Conservation (phyloP, 2,329 filamentous ascomycete genomes). For the Beauveria varroae region DNA sequence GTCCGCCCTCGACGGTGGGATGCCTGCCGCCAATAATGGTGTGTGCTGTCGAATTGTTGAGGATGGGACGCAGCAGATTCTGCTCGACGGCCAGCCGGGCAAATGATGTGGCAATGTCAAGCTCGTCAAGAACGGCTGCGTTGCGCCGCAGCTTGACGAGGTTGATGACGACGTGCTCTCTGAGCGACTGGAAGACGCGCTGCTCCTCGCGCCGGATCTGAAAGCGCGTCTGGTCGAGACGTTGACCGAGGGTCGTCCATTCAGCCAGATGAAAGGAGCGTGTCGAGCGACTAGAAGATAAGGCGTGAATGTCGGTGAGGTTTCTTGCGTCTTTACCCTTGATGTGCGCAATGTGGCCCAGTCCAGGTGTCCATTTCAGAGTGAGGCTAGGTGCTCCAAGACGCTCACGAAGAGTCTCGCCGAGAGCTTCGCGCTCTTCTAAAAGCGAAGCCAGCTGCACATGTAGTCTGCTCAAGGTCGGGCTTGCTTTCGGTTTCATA, state of each 20-base stretch:
- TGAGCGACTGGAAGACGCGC: slow-evolving; percentile 66
- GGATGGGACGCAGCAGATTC: slow-evolving; percentile 61
- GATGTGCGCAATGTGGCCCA: slow-evolving; percentile 87
- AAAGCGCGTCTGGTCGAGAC: slow-evolving; percentile 68
- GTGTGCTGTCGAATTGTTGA: slow-evolving; percentile 60
- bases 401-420: slow-evolving; percentile 51
- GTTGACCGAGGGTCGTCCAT: slow-evolving; percentile 76
- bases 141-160: slow-evolving; percentile 83
- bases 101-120: slow-evolving; percentile 85
- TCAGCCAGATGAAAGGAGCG: slow-evolving; percentile 74
- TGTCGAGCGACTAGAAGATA: slow-evolving; percentile 77
- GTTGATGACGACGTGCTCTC: slow-evolving; percentile 69
- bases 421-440: slow-evolving; percentile 53
- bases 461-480: slow-evolving; percentile 60
- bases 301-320: slow-evolving; percentile 28
- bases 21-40: slow-evolving; percentile 82
- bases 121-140: slow-evolving; percentile 83
- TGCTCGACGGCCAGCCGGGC: slow-evolving; percentile 71
- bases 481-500: slow-evolving; percentile 63
- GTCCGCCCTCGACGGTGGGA: slow-evolving; percentile 80
- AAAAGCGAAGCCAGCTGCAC: slow-evolving; percentile 52
- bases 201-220: slow-evolving; percentile 81
- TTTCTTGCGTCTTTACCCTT: slow-evolving; percentile 64
- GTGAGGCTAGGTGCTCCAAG: slow-evolving; percentile 60
- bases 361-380: slow-evolving; percentile 76